phyloP scores from a whole-genome alignment of 164 flowering plant genomes.

The Annona cherimola region DNA sequence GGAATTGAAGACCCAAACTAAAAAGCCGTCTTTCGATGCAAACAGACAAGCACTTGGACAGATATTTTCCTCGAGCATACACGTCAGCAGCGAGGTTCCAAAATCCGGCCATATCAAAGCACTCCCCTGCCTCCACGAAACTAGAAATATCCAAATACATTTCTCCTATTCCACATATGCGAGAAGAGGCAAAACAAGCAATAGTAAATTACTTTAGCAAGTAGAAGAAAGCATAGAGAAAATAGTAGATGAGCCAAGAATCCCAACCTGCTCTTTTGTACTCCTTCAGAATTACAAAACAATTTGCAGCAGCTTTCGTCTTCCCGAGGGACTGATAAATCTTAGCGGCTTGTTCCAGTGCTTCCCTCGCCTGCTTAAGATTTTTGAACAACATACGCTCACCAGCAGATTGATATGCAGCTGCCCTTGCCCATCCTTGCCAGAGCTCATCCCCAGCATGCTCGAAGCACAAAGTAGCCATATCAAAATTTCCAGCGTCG shows the following conservation, averaged over 20 bases:
- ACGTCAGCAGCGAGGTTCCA: constrained; percentile 46
- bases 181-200: too few species aligned
- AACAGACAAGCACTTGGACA: constrained; percentile 36
- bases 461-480: constrained; percentile 79
- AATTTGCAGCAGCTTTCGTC: constrained; percentile 55
- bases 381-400: constrained; percentile 32
- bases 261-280: constrained; percentile 51
- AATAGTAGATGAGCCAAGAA: neutral
- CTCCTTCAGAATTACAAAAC: constrained; percentile 45
- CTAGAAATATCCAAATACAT: constrained; percentile 36
- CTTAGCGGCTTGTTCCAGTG: constrained; percentile 51
- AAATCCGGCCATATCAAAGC: constrained; percentile 35
- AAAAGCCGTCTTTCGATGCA: constrained; percentile 38
- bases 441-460: constrained; percentile 54
- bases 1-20: constrained; percentile 39
- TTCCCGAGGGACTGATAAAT: constrained; percentile 54
- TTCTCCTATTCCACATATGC: constrained; percentile 17
- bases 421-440: constrained; percentile 54
- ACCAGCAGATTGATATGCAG: constrained; percentile 47
- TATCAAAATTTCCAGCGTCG: constrained; percentile 50
- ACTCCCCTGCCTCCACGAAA: constrained; percentile 46
- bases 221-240: neutral
- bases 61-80: constrained; percentile 33
- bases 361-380: constrained; percentile 28
- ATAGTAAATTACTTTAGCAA: neutral